Conservation (phyloP, 495 filamentous ascomycete species). For the Cryomyces antarcticus region DNA sequence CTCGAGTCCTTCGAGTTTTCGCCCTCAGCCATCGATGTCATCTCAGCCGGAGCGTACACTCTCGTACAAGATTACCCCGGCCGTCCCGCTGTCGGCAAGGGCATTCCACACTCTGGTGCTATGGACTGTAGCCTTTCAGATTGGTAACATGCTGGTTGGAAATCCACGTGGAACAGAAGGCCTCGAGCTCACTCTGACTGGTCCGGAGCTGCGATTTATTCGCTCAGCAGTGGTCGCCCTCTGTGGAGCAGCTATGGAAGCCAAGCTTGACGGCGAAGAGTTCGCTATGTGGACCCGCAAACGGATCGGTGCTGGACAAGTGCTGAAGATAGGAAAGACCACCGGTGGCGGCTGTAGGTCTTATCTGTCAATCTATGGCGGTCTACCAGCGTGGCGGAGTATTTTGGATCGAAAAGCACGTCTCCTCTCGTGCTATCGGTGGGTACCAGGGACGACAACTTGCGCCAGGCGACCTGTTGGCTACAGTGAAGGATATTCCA, state of each 20-base stretch:
- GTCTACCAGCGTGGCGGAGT: slow-evolving; percentile 33
- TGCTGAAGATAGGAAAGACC: slow-evolving; percentile 32
- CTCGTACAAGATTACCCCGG: slow-evolving; percentile 37
- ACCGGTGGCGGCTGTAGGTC: slow-evolving; percentile 29
- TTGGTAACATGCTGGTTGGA: slow-evolving; percentile 38
- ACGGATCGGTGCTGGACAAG: slow-evolving; percentile 28
- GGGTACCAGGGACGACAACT: slow-evolving; percentile 37
- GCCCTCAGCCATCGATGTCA: slow-evolving; percentile 33
- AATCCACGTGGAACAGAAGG: slow-evolving; percentile 30
- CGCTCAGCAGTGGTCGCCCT: slow-evolving; percentile 28
- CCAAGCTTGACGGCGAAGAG: slow-evolving; percentile 24
- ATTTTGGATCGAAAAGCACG: slow-evolving; percentile 38
- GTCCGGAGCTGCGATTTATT: slow-evolving; percentile 35
- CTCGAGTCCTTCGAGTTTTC: slow-evolving; percentile 28
- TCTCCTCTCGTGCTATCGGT: slow-evolving; percentile 33
- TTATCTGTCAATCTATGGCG: slow-evolving; percentile 39
- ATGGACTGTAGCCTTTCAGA: slow-evolving; percentile 34
- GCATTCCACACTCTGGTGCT: slow-evolving; percentile 29
- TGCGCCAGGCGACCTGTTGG: slow-evolving; percentile 29
- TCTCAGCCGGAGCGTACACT: slow-evolving; percentile 33
- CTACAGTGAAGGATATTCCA: slow-evolving; percentile 16
- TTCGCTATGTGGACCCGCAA: slow-evolving; percentile 34
- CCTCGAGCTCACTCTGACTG: slow-evolving; percentile 37
- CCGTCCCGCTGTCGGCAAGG: slow-evolving; percentile 30
- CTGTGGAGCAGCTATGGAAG: slow-evolving; percentile 31